These are phyloP conservation scores for Fusarium musae DNA, from an alignment of 2,329 filamentous ascomycete genomes.

Conservation along the genomic window DNA sequence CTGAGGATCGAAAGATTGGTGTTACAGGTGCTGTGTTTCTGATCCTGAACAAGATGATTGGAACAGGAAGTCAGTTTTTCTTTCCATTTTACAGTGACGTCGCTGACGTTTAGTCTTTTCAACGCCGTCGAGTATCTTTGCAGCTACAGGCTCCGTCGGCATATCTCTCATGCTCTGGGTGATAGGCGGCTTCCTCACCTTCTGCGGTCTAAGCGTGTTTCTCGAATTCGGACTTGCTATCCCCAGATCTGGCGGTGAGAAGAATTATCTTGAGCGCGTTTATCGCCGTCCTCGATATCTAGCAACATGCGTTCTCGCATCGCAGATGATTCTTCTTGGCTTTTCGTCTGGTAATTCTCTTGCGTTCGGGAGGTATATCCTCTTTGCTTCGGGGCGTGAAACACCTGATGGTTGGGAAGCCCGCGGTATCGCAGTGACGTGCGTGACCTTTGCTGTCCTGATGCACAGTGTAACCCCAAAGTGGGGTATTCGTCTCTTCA, in stretches of 20 bases:
- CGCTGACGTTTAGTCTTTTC: slow-evolving; percentile 58
- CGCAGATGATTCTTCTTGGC: slow-evolving; percentile 70
- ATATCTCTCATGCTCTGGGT: slow-evolving; percentile 47
- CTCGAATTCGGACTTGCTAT: slow-evolving; percentile 72
- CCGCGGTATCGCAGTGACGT: slow-evolving; percentile 65
- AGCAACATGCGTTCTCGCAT: slow-evolving; percentile 67
- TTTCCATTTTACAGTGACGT: fast-evolving
- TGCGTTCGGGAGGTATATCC: slow-evolving; percentile 67
- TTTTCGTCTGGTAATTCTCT: slow-evolving; percentile 69
- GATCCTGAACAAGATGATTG: slow-evolving; percentile 69
- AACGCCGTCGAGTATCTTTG: slow-evolving; percentile 64
- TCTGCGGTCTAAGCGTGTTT: slow-evolving; percentile 69
- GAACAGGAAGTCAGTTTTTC: slow-evolving; percentile 61
- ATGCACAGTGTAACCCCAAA: slow-evolving; percentile 65
- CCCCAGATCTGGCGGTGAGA: slow-evolving; percentile 71
- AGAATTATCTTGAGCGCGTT: slow-evolving; percentile 73
- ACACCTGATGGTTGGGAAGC: slow-evolving; percentile 64
- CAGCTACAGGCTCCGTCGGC: slow-evolving; percentile 63
- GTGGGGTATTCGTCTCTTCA: slow-evolving; percentile 69
- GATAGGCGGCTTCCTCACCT: slow-evolving; percentile 63
- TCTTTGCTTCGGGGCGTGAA: slow-evolving; percentile 62
- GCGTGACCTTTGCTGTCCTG: slow-evolving; percentile 64
- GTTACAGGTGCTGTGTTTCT: slow-evolving; percentile 64
- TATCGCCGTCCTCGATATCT: slow-evolving; percentile 69
- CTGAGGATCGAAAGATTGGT: slow-evolving; percentile 61